phyloP scores from a whole-genome alignment of 257 asterid genomes.

The Forsythia suspensa region DNA sequence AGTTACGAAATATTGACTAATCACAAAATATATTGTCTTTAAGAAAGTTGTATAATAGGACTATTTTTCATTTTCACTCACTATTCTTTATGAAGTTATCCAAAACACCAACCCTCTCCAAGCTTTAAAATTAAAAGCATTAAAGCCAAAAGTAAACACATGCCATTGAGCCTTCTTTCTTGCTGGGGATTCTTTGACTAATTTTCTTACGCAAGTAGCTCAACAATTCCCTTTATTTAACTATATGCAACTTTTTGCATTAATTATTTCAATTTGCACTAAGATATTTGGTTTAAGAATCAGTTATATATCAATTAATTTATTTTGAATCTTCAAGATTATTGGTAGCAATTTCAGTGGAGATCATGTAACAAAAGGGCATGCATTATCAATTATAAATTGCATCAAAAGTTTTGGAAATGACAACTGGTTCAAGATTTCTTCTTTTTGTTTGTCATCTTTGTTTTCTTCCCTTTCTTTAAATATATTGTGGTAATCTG shows the following conservation, averaged over 20 bases:
- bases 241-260: constrained; percentile 9
- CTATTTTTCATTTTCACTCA: not conserved
- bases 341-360: constrained; percentile 40
- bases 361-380: constrained; percentile 38
- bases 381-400: constrained; percentile 23
- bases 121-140: constrained; percentile 16
- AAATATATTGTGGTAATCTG: constrained; percentile 51
- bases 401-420: constrained; percentile 18
- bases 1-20: not conserved
- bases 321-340: not conserved
- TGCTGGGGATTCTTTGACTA: constrained; percentile 26
- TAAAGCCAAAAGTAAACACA: constrained; percentile 30
- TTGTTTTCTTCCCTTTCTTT: constrained; percentile 45
- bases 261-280: constrained; percentile 10
- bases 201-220: constrained; percentile 14
- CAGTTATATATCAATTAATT: constrained; percentile 3
- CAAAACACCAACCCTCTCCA: constrained; percentile 12
- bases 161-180: constrained; percentile 24
- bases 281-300: constrained; percentile 24
- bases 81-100: not conserved
- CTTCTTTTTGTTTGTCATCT: constrained; percentile 19
- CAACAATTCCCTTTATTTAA: constrained; percentile 17
- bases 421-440: constrained; percentile 29
- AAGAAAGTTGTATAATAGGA: not conserved
- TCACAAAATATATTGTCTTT: not conserved